These are phyloP conservation scores for Zygosaccharomyces rouxii DNA, from an alignment of 805 yeast genomes.

Conservation along the genomic window DNA sequence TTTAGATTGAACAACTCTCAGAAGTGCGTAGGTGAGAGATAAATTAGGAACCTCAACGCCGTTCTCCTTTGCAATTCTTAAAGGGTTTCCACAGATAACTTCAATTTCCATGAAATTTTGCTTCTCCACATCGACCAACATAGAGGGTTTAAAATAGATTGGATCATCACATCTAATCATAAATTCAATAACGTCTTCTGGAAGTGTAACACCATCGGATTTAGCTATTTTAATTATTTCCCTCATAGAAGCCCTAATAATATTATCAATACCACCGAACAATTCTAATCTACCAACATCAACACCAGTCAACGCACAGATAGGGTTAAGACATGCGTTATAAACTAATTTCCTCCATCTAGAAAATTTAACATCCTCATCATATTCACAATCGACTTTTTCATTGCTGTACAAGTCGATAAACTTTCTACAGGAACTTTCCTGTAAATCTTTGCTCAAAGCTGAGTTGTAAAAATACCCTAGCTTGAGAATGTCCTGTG, in stretches of 20 bases:
- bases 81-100: conserved; percentile 62
- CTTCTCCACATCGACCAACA: conserved; percentile 64
- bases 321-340: conserved; percentile 61
- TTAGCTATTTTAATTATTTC: conserved; percentile 67
- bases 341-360: conserved; percentile 67
- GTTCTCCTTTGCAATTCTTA: conserved; percentile 44
- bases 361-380: conserved; percentile 30
- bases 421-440: conserved; percentile 6
- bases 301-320: conserved; percentile 51
- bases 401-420: conserved; percentile 14
- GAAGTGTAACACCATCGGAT: conserved; percentile 57
- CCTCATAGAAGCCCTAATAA: conserved; percentile 57
- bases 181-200: conserved; percentile 42
- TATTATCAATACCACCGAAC: conserved; percentile 36
- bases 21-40: conserved; percentile 49
- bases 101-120: conserved; percentile 67
- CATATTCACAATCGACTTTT: conserved; percentile 13
- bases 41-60: conserved; percentile 54
- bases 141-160: conserved; percentile 59
- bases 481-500: conserved; percentile 12
- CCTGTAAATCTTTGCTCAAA: conserved; percentile 9
- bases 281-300: conserved; percentile 49
- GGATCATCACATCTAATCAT: conserved; percentile 57
- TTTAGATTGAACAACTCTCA: conserved; percentile 56
- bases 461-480: conserved; percentile 14